These are phyloP conservation scores for Podaxis pistillaris DNA, from an alignment of 768 basidiomycete genomes.

Conservation along the genomic window DNA sequence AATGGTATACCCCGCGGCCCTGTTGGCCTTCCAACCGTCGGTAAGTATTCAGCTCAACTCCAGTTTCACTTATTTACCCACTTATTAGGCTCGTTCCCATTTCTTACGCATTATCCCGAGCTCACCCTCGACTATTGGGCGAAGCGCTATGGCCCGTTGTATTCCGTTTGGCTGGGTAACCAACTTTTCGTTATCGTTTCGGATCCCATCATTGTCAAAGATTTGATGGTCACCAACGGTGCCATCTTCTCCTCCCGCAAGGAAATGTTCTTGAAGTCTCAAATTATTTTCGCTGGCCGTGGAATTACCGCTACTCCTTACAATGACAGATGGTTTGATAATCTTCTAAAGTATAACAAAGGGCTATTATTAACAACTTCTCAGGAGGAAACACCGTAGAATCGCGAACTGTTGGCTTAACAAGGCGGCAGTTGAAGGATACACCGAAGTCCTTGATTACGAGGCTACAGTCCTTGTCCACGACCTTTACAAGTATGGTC, in stretches of 20 bases:
- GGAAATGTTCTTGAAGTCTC: slow-evolving; percentile 42
- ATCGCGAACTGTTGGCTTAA: slow-evolving; percentile 35
- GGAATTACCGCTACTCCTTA: slow-evolving; percentile 45
- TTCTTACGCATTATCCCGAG: slow-evolving; percentile 41
- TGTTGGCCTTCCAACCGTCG: slow-evolving; percentile 13
- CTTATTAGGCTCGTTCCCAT: slow-evolving; percentile 32
- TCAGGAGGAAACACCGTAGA: slow-evolving; percentile 41
- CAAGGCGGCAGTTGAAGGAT: slow-evolving; percentile 32
- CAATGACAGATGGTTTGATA: slow-evolving; percentile 36
- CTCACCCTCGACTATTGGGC: slow-evolving; percentile 41
- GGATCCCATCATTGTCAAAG: slow-evolving; percentile 41
- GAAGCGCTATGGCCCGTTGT: slow-evolving; percentile 40
- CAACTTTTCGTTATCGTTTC: slow-evolving; percentile 47
- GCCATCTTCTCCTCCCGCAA: slow-evolving; percentile 47
- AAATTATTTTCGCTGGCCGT: slow-evolving; percentile 41
- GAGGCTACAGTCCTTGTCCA: slow-evolving; percentile 39
- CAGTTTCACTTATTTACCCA: not conserved
- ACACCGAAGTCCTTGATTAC: slow-evolving; percentile 34
- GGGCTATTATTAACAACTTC: not conserved
- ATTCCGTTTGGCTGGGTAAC: slow-evolving; percentile 45
- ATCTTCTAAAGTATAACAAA: not conserved
- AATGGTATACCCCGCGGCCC: slow-evolving; percentile 15
- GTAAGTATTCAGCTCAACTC: not conserved
- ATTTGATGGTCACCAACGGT: slow-evolving; percentile 44
- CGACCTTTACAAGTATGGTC: slow-evolving; percentile 32